Base-by-base conservation (phyloP, 2,329 filamentous ascomycete genomes). In the Xylariaceae sp. region DNA sequence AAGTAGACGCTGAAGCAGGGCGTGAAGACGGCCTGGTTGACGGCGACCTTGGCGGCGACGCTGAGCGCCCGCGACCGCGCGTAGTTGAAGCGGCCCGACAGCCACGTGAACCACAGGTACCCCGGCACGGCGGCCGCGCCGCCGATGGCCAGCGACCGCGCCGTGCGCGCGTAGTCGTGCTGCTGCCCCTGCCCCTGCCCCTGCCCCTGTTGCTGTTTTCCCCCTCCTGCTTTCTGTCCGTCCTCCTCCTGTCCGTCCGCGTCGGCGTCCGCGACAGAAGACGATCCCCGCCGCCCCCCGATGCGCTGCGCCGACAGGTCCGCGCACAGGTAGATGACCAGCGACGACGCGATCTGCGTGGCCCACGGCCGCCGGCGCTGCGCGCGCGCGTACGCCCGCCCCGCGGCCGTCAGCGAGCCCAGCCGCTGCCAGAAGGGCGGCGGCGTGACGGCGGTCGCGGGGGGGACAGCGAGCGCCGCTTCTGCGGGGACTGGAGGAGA, bases 1-100 rank as follows among this genome's bases (percentile, higher is more conserved):
- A 94, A 94, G 58, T 85, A 87, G 17, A 75, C 70, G 59, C 84
- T 90, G 65, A 93, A 92, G 9, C 83, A 51, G 1, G 89, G 87
- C 2, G 89, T 86, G 62, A 92, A 94, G 47, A 77, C 62, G 10
- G 73, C 56, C 61, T 95, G 89, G 60, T 88, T 90, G 23, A 95
- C 70, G 26, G 71, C 56, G 37, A 94, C 84, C 60, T 94, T 94
- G 36, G 77, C 77, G 19, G 68, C 67, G 19, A 95, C 68, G 3
- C 83, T 88, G 31, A 85, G 59, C 23, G 74, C 48, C 46, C 79
- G 80, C 18, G 83, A 89, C 3, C 75, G 47, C n/a, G n/a, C n/a
- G 60, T 85, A 94, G 63, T 94, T 94, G 72, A 94, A 94, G 59
- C 79, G 7, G 21, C 21, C 8, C 8, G 7, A 12, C 21, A 23